A percentile compares a stretch with the other conserved stretches of the same genome.
Evolutionary conservation across 805 yeast species (phyloP).

Genomic region (Barnettozyma vustinii): DNA sequence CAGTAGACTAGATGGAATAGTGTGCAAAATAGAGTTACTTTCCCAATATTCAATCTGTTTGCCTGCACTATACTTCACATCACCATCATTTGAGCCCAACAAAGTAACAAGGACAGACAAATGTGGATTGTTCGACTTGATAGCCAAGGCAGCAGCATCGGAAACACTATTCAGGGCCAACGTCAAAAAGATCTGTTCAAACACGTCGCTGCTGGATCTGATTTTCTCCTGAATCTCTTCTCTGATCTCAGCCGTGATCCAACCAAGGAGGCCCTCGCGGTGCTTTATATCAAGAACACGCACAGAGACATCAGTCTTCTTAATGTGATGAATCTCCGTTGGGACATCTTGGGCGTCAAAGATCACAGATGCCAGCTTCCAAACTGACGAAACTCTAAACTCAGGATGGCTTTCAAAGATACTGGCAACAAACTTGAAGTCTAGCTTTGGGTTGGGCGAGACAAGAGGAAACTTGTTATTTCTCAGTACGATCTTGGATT

Average conservation of each 20-base stretch:
- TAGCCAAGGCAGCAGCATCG: slow-evolving; percentile 58
- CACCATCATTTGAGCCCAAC: slow-evolving; percentile 63
- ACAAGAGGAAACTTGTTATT: slow-evolving; percentile 34
- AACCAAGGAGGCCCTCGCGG: slow-evolving; percentile 42
- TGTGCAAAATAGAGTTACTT: slow-evolving; percentile 32
- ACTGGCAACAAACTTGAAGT: slow-evolving; percentile 28
- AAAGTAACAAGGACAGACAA: slow-evolving; percentile 64
- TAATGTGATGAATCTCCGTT: slow-evolving; percentile 16
- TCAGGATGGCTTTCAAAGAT: slow-evolving; percentile 13
- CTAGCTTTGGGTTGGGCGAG: slow-evolving; percentile 24
- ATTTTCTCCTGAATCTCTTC: slow-evolving; percentile 27
- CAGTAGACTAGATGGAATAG: slow-evolving; percentile 49
- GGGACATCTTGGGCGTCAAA: slow-evolving; percentile 39
- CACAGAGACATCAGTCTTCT: slow-evolving; percentile 18
- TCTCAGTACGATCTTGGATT: slow-evolving; percentile 25
- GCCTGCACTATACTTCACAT: slow-evolving; percentile 49
- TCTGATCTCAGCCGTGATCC: slow-evolving; percentile 52
- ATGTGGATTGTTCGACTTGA: slow-evolving; percentile 59
- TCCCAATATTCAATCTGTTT: slow-evolving; percentile 67
- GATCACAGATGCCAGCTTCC: slow-evolving; percentile 59
- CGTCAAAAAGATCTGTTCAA: slow-evolving; percentile 46
- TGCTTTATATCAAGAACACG: slow-evolving; percentile 31
- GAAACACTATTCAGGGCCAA: slow-evolving; percentile 52
- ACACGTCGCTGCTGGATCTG: slow-evolving; percentile 27
- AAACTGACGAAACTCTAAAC: slow-evolving; percentile 29